Evolutionary conservation across 177 flowering plant species (phyloP).

Genomic region (Telopea speciosissima): DNA sequence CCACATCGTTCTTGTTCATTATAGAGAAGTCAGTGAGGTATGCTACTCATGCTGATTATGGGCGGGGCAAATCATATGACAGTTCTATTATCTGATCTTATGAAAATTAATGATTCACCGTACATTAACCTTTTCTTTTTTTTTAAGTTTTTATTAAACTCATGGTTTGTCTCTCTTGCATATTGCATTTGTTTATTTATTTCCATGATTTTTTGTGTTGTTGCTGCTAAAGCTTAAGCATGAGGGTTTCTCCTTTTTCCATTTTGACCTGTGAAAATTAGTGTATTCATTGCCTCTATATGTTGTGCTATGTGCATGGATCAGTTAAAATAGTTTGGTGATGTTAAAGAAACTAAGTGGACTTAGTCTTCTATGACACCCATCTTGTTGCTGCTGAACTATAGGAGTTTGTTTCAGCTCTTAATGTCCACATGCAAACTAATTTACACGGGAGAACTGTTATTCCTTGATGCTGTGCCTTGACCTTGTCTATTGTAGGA

Average conservation of each 20-base stretch:
- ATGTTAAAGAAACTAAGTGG: background rate
- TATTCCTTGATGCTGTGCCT: background rate
- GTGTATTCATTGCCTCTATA: background rate
- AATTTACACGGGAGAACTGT: background rate
- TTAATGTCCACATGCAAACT: background rate
- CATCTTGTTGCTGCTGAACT: background rate
- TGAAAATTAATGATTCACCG: background rate
- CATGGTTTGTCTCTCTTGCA: background rate
- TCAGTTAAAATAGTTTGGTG: too few relatives aligned
- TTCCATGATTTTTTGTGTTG: too few relatives aligned
- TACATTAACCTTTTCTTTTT: background rate
- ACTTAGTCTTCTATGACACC: too few relatives aligned
- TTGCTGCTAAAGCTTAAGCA: background rate
- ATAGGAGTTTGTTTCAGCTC: background rate
- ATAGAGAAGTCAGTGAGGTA: conserved; percentile 21
- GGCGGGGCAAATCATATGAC: background rate
- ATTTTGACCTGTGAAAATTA: background rate
- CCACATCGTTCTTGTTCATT: conserved; percentile 21
- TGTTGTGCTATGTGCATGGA: background rate
- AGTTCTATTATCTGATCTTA: background rate
- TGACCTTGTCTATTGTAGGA: background rate
- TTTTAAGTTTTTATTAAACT: background rate
- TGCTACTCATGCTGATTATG: conserved; percentile 1
- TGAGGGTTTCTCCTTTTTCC: background rate
- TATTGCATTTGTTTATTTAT: too few relatives aligned